phyloP scores from a whole-genome alignment of 192 early-diverging fungal species.

The Coemansia aciculifera region DNA sequence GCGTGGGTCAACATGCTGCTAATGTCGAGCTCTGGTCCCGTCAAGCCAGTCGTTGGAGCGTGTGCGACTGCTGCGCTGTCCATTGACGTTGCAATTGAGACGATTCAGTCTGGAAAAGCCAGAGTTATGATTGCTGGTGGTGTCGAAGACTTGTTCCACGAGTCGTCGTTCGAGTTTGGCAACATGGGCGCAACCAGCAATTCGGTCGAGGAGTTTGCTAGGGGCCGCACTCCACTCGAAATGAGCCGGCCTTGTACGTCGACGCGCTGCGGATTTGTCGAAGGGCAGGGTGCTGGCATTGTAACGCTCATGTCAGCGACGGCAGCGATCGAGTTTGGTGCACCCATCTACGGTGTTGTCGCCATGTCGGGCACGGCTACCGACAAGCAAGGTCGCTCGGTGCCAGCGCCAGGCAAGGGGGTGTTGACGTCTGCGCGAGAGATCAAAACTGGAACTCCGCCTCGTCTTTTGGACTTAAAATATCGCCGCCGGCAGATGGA shows the following conservation, averaged over 20 bases:
- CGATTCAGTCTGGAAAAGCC: constrained; percentile 86
- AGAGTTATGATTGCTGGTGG: constrained; percentile 90
- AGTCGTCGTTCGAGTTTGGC: constrained; percentile 87
- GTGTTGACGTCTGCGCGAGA: constrained; percentile 90
- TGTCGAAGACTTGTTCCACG: constrained; percentile 87
- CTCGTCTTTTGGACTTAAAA: constrained; percentile 70
- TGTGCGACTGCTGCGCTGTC: constrained; percentile 92
- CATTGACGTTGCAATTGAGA: constrained; percentile 87
- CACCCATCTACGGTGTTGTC: constrained; percentile 89
- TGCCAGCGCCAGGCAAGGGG: constrained; percentile 94
- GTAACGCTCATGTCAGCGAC: constrained; percentile 87
- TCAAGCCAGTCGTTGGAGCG: constrained; percentile 76
- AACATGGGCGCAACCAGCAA: constrained; percentile 96
- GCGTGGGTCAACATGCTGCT: constrained; percentile 96
- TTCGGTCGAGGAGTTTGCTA: constrained; percentile 76
- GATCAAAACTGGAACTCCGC: constrained; percentile 54
- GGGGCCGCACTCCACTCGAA: constrained; percentile 82
- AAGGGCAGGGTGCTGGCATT: constrained; percentile 86
- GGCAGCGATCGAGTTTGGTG: constrained; percentile 88
- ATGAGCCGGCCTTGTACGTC: constrained; percentile 90
- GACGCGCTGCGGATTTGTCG: constrained; percentile 91
- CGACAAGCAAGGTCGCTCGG: constrained; percentile 91
- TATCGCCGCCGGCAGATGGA: constrained; percentile 78
- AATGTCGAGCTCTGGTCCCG: constrained; percentile 88
- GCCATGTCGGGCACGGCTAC: constrained; percentile 86